phyloP scores from a whole-genome alignment of 192 early-diverging fungal genomes.

The Entrophospora sp. region DNA sequence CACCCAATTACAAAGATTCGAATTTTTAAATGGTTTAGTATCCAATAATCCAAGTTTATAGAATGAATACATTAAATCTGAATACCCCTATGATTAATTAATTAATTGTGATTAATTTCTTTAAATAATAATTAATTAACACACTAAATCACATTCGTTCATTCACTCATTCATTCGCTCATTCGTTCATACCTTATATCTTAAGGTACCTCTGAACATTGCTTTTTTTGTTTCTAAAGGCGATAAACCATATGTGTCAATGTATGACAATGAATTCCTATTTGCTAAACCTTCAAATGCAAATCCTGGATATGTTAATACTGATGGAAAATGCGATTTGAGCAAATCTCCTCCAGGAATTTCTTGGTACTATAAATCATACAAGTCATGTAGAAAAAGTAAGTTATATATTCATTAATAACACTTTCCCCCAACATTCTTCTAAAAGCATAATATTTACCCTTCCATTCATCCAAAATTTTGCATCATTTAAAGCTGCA shows the following conservation, averaged over 20 bases:
- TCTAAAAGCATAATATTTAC: too few species aligned
- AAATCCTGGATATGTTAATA: slow-evolving; percentile 79
- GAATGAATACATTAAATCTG: slow-evolving; percentile 77
- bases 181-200: slow-evolving; percentile 55
- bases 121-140: neutral
- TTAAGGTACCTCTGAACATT: slow-evolving; percentile 92
- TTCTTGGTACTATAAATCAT: neutral
- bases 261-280: slow-evolving; percentile 86
- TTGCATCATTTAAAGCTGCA: slow-evolving; percentile 78
- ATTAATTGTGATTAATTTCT: neutral
- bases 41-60: slow-evolving; percentile 71
- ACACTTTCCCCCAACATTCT: too few species aligned
- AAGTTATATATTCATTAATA: too few species aligned
- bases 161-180: too few species aligned
- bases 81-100: slow-evolving; percentile 78
- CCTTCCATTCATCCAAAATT: slow-evolving; percentile 68
- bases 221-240: slow-evolving; percentile 62
- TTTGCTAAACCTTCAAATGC: slow-evolving; percentile 92
- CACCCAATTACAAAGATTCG: slow-evolving; percentile 38
- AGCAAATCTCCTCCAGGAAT: slow-evolving; percentile 53
- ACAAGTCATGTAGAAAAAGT: too few species aligned
- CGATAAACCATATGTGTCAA: slow-evolving; percentile 74
- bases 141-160: neutral
- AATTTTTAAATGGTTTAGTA: slow-evolving; percentile 24
- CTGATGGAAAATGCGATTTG: slow-evolving; percentile 55